Evolutionary conservation across 768 basidiomycete genomes (phyloP).

Genomic region (Leccinum boreale): DNA sequence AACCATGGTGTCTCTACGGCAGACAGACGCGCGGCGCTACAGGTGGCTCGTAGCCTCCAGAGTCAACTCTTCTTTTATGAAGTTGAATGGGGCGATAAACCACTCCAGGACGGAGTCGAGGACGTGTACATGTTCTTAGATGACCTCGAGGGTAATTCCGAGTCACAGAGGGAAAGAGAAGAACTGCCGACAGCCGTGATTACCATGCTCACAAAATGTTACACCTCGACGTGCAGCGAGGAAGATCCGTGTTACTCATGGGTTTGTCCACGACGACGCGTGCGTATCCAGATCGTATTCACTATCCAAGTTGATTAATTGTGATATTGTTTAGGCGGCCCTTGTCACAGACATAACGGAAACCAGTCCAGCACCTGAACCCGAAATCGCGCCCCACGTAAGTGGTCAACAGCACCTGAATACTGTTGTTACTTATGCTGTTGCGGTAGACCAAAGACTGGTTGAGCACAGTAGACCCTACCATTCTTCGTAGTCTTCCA

Average conservation of each 20-base stretch:
- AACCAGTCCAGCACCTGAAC: slow-evolving; percentile 16
- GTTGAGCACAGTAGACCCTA: slow-evolving; percentile 47
- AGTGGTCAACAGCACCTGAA: slow-evolving; percentile 25
- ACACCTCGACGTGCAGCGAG: slow-evolving; percentile 81
- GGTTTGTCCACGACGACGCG: slow-evolving; percentile 67
- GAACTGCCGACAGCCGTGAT: slow-evolving; percentile 87
- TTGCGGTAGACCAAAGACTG: slow-evolving; percentile 43
- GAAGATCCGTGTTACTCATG: slow-evolving; percentile 79
- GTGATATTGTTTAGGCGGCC: slow-evolving; percentile 16
- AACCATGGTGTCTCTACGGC: slow-evolving; percentile 70
- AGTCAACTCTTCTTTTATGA: slow-evolving; percentile 95
- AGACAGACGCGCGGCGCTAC: slow-evolving; percentile 80
- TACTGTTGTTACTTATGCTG: neutral
- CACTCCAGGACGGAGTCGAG: slow-evolving; percentile 83
- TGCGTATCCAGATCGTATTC: slow-evolving; percentile 26
- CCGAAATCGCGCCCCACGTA: slow-evolving; percentile 29
- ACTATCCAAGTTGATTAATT: slow-evolving; percentile 10
- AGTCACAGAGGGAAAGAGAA: slow-evolving; percentile 57
- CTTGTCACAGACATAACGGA: slow-evolving; percentile 26
- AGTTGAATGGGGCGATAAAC: slow-evolving; percentile 88
- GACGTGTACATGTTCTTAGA: slow-evolving; percentile 94
- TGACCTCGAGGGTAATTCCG: slow-evolving; percentile 66
- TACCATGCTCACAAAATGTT: slow-evolving; percentile 88
- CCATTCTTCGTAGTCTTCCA: slow-evolving; percentile 55
- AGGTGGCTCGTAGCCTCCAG: slow-evolving; percentile 87